Base-by-base conservation (phyloP, 371 early-diverging fungal genomes). In the Chytridiales sp. region DNA sequence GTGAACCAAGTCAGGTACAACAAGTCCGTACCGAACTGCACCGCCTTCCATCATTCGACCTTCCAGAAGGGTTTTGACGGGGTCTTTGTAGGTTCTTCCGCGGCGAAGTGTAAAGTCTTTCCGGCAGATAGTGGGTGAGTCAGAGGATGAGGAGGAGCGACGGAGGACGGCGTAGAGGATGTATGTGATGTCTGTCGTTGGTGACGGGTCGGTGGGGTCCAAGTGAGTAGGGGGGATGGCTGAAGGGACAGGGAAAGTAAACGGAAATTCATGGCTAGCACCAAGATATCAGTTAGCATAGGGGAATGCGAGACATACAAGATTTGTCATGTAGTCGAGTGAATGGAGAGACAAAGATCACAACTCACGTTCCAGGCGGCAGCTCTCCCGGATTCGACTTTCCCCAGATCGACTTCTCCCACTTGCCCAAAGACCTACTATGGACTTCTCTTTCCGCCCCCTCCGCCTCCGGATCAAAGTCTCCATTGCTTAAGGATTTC, bases 1-100 rank as follows among this genome's bases (percentile, higher is more conserved):
- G 51, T 51, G 51, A 30, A 51, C 51, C n/a, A 51, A 15, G 22
- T 51, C 38, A n/a, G 51, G 51, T 3, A 51, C 36, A 22, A 34
- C 32, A 4, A 51, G 36, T 24, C 38, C 36, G 51, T 34, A 51
- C 36, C 38, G 32, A 5, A 35, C 48, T 29, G 11, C 5, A 26
- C 5, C 15, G 21, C 51, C 51, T 22, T 51, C 51, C 3, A 30
- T 13, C 31, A 51, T 51, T 15, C 36, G 36, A 11, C 51, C 51
- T 11, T 51, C 51, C 4, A 51, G 36, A 3, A 51, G 36, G 4
- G 38, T n/a, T 27, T 21, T 51, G n/a, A 19, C 38, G 3, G 51
- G 51, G 35, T 51, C 51, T 3, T 34, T 34, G 36, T 38, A 51
- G 3, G 24, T 5, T 11, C 6, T 51, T 4, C 51, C 51, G 4